Evolutionary conservation across 208 protist genomes (phyloP).

Genomic region (Trypanosoma conorhini): DNA sequence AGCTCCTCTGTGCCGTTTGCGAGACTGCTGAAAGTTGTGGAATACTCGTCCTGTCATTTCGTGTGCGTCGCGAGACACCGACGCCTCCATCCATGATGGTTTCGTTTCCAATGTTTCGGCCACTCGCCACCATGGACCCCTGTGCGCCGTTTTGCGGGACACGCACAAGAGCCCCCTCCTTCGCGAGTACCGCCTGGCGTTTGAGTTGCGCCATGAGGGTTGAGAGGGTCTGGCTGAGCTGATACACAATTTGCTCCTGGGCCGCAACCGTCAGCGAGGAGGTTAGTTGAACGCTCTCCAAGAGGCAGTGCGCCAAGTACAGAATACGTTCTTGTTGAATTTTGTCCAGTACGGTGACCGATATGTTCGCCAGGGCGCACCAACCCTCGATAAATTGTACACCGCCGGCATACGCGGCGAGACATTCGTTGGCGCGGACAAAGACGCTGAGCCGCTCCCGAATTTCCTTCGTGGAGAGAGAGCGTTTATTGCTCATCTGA

Average conservation of each 20-base stretch:
- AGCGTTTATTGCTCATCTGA: slow-evolving; percentile 28
- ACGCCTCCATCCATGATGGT: not conserved
- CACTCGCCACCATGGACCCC: not conserved
- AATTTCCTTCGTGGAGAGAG: slow-evolving; percentile 40
- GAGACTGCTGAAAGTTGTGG: not conserved
- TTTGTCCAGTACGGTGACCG: slow-evolving; percentile 43
- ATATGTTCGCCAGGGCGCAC: slow-evolving; percentile 58
- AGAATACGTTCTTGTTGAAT: slow-evolving; percentile 45
- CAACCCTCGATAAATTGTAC: slow-evolving; percentile 82
- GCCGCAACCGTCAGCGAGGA: slow-evolving; percentile 62
- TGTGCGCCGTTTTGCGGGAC: not conserved
- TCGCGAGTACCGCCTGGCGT: slow-evolving; percentile 18
- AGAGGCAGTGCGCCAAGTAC: slow-evolving; percentile 44
- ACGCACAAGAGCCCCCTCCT: not conserved
- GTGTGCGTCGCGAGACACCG: not conserved
- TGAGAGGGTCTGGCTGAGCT: slow-evolving; percentile 56
- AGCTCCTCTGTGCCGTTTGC: not conserved
- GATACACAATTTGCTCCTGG: slow-evolving; percentile 74
- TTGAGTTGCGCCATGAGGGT: slow-evolving; percentile 65
- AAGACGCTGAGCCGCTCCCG: slow-evolving; percentile 55
- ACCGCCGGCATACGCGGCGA: slow-evolving; percentile 60
- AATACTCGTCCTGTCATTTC: not conserved
- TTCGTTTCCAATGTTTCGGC: slow-evolving; percentile 1
- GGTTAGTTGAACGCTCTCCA: slow-evolving; percentile 48
- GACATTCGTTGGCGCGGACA: slow-evolving; percentile 76